phyloP scores from a whole-genome alignment of 495 filamentous ascomycete genomes.

The Hyaloscypha hepaticicola region DNA sequence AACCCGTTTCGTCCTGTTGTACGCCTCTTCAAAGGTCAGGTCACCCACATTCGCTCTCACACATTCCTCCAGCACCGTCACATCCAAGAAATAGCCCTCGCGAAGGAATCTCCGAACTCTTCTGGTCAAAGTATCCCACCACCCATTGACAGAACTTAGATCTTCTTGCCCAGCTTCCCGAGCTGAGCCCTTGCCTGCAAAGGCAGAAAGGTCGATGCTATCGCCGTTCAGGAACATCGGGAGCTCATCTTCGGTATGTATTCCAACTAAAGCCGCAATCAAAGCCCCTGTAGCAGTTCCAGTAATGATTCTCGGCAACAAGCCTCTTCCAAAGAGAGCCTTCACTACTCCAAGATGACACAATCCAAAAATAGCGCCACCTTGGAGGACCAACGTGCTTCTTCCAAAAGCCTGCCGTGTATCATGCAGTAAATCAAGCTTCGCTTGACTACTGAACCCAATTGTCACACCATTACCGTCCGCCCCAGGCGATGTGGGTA shows the following conservation, averaged over 20 bases:
- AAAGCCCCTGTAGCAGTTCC: constrained; percentile 89
- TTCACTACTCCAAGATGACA: constrained; percentile 92
- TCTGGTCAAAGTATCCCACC: constrained; percentile 57
- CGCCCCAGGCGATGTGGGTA: constrained; percentile 56
- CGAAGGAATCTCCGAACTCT: constrained; percentile 63
- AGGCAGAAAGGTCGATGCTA: constrained; percentile 80
- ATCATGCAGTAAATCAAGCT: constrained; percentile 86
- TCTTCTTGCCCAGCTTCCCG: constrained; percentile 17
- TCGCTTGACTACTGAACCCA: constrained; percentile 74
- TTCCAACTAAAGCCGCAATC: constrained; percentile 85
- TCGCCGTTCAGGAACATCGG: constrained; percentile 72
- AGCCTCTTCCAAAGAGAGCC: constrained; percentile 77
- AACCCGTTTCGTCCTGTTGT: constrained; percentile 78
- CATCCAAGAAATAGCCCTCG: constrained; percentile 83
- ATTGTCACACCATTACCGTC: constrained; percentile 25
- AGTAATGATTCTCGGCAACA: constrained; percentile 86
- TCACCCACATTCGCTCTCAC: constrained; percentile 84
- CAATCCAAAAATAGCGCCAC: constrained; percentile 87
- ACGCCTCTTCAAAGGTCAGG: constrained; percentile 93
- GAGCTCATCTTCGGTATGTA: constrained; percentile 87
- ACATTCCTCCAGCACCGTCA: constrained; percentile 78
- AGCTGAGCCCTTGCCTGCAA: constrained; percentile 46
- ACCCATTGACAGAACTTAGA: constrained; percentile 36
- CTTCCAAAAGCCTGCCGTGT: constrained; percentile 88
- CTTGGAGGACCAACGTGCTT: constrained; percentile 83